Evolutionary conservation across 176 grass and related monocot genomes (phyloP), one percentile per base, ranked within the genome.

Genomic region (Raddia distichophylla): DNA sequence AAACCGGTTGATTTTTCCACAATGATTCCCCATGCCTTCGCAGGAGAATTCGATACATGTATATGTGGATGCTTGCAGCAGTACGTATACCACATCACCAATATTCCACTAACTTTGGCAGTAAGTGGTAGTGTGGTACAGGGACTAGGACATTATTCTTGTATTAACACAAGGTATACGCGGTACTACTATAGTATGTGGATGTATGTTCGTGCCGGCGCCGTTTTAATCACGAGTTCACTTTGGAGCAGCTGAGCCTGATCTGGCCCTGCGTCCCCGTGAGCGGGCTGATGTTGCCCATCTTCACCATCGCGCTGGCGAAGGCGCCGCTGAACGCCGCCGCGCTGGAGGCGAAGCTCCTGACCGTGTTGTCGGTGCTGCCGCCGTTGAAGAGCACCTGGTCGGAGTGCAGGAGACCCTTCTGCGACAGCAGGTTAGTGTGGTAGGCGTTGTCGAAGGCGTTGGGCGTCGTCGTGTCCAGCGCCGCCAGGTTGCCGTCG

Each of bases 371-470:
- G 76, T 95, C 90, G 3, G 89, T 84, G 49, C 81, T 45, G 53
- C 93, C 90, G 33, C 87, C 87, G n/a, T 85, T 95, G 84, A 90
- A 95, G n/a, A 94, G 79, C 72, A n/a, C 84, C 79, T 94, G 92
- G 63, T 94, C 92, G 12, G 92, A 92, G 81, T 87, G 90, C 9
- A 95, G 88, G 40, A 95, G 73, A 8, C 90, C 90, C 70, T 76
- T 82, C 60, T 85, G 69, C 0, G 46, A 62, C 8, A 90, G n/a
- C 4, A 95, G 87, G 77, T 95, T 92, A 49, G 0, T 87, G 85
- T 90, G 92, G 64, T 90, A 95, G 32, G 83, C 64, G 62, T 77
- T 95, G 75, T 90, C 91, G 45, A 94, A 94, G 1, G 2, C 4
- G 76, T 60, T 47, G 2, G 91, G 50, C 34, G 73, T 91, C 16